These are phyloP conservation scores for Stemphylium lycopersici DNA, from an alignment of 2,329 filamentous ascomycete species.

Conservation along the genomic window DNA sequence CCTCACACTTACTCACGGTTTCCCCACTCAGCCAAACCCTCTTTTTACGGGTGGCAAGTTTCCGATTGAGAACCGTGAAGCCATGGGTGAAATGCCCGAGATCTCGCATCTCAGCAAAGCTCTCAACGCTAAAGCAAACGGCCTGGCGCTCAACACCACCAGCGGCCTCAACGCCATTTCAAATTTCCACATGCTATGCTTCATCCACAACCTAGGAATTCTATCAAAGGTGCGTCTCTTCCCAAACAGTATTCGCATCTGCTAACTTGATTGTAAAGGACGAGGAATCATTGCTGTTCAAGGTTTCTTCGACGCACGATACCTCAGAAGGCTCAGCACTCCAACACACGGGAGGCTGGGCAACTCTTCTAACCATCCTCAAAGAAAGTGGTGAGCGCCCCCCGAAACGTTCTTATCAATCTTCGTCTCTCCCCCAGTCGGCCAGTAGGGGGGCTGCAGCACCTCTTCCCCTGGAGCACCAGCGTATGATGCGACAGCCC, in stretches of 20 bases:
- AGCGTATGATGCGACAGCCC: conserved; percentile 31
- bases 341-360: conserved; percentile 88
- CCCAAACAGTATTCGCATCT: neutral
- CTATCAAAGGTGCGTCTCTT: conserved; percentile 74
- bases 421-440: conserved; percentile 36
- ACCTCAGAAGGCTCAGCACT: conserved; percentile 81
- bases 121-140: conserved; percentile 65
- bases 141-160: conserved; percentile 61
- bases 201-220: conserved; percentile 78
- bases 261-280: conserved; percentile 64
- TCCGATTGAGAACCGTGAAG: conserved; percentile 88
- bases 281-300: conserved; percentile 84
- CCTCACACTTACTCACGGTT: conserved; percentile 94
- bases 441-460: conserved; percentile 50
- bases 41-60: conserved; percentile 76
- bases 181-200: conserved; percentile 94
- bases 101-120: conserved; percentile 69
- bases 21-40: conserved; percentile 80
- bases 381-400: conserved; percentile 96
- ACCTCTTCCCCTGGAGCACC: conserved; percentile 27
- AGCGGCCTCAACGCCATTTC: conserved; percentile 74
- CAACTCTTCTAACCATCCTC: conserved; percentile 89
- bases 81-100: conserved; percentile 86
- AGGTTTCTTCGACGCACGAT: conserved; percentile 81
- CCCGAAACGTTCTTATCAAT: conserved; percentile 68